Base-by-base conservation (phyloP, 768 basidiomycete genomes). In the Leccinellum luteum region DNA sequence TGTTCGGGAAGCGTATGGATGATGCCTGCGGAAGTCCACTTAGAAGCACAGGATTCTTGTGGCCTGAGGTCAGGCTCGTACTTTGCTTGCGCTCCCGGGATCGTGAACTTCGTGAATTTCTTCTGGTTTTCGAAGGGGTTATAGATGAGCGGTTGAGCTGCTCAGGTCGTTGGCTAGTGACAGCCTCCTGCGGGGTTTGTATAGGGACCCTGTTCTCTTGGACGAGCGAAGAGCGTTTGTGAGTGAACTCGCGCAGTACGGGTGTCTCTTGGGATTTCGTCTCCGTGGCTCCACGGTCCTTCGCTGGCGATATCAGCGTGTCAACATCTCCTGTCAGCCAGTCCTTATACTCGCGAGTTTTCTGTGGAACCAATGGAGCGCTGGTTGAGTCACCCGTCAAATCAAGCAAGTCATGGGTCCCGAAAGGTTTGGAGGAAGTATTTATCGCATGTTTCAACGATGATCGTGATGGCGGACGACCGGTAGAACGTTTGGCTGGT, bases 251-350 rank as follows among this genome's bases (percentile, higher is more conserved):
- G 54, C 89, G 84, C 51, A 90, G 71, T 30, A 86, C 74, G 3
- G 85, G 81, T 21, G 76, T 70, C 48, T 76, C 73, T 38, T 68
- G 55, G 38, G 28, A 48, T 25, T 69, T 57, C 23, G 50, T 44
- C n/a, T 64, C 59, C 23, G 60, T 52, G 23, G 55, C 21, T 32
- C 38, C 57, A 52, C 51, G 58, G 6, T 62, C 68, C 60, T 64
- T 67, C n/a, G 34, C 41, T 21, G 64, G 58, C 12, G 64, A 63
- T 31, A 47, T 28, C 6, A 58, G 45, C n/a, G 78, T 73, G 45
- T 80, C 77, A 55, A 84, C 81, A 54, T 81, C 81, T 9, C 90
- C 90, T 17, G 91, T 90, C 32, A 93, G 73, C 90, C 90, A 90
- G 66, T 92, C 89, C 61, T 74, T 77, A 48, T 72, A 76, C 66